Conservation (phyloP, 2,329 filamentous ascomycete species). For the Corynespora cassiicola region DNA sequence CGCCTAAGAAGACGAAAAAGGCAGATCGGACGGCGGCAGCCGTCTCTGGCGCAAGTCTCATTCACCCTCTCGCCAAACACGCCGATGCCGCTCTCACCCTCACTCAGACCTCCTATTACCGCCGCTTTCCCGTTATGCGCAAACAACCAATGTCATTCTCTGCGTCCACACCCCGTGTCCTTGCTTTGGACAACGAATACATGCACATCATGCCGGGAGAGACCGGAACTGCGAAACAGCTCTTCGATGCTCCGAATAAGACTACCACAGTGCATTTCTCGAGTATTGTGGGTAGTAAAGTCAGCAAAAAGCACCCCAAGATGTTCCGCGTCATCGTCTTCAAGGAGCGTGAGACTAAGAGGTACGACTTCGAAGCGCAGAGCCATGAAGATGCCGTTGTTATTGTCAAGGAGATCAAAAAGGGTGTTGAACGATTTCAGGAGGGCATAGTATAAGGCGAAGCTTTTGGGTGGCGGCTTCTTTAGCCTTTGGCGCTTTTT, state of each 20-base stretch:
- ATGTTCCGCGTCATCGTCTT: slow-evolving; percentile 83
- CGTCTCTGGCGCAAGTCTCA: slow-evolving; percentile 55
- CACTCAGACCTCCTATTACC: slow-evolving; percentile 59
- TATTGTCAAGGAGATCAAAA: slow-evolving; percentile 80
- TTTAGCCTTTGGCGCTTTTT: neutral
- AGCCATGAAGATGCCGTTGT: slow-evolving; percentile 75
- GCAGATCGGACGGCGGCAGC: slow-evolving; percentile 56
- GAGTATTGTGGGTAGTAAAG: slow-evolving; percentile 82
- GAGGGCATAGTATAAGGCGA: slow-evolving; percentile 48
- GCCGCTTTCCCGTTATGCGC: slow-evolving; percentile 80
- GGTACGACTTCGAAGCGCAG: slow-evolving; percentile 85
- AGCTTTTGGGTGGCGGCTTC: neutral
- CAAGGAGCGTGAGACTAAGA: slow-evolving; percentile 76
- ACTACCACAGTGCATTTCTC: slow-evolving; percentile 83
- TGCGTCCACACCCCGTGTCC: slow-evolving; percentile 74
- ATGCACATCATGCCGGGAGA: slow-evolving; percentile 78
- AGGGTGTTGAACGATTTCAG: slow-evolving; percentile 72
- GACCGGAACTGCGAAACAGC: slow-evolving; percentile 61
- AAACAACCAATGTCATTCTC: slow-evolving; percentile 85
- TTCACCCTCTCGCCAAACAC: slow-evolving; percentile 72
- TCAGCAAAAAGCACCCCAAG: slow-evolving; percentile 78
- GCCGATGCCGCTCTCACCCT: slow-evolving; percentile 53
- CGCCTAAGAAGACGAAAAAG: slow-evolving; percentile 59
- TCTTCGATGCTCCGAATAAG: slow-evolving; percentile 68
- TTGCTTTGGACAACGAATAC: slow-evolving; percentile 85